These are phyloP conservation scores for Borealophlyctis nickersoniae DNA, from an alignment of 192 early-diverging fungal genomes.

Conservation along the genomic window DNA sequence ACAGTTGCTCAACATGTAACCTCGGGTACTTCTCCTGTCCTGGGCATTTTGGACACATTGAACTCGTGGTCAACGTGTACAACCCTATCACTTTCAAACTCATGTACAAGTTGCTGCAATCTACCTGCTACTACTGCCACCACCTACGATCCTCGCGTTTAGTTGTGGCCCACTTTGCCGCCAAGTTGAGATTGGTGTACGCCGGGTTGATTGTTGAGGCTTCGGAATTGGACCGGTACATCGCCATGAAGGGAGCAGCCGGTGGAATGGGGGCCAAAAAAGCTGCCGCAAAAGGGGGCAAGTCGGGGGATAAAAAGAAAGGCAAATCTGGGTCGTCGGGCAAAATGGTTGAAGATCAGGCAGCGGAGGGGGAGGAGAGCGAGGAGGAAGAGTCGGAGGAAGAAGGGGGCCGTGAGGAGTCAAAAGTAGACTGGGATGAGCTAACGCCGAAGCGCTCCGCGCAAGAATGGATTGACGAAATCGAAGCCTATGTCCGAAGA, in stretches of 20 bases:
- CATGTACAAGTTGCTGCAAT: conserved; percentile 82
- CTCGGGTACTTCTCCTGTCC: conserved; percentile 81
- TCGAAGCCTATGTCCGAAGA: conserved; percentile 61
- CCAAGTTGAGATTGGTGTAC: conserved; percentile 82
- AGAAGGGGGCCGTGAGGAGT: conserved; percentile 34
- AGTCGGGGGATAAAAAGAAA: conserved; percentile 18
- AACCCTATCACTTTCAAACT: conserved; percentile 94
- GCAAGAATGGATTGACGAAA: conserved; percentile 58
- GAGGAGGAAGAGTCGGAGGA: conserved; percentile 39
- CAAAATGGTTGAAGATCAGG: conserved; percentile 33
- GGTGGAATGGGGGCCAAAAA: neutral
- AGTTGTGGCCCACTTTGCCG: conserved; percentile 63
- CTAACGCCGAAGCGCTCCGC: conserved; percentile 46
- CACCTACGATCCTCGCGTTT: conserved; percentile 62
- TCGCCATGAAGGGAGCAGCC: conserved; percentile 13
- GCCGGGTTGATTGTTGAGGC: conserved; percentile 85
- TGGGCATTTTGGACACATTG: conserved; percentile 97
- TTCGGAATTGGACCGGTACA: conserved; percentile 69
- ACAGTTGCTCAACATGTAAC: conserved; percentile 81
- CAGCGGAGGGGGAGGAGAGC: conserved; percentile 32
- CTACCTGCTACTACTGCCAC: conserved; percentile 89
- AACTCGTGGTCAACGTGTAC: conserved; percentile 80
- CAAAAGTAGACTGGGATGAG: conserved; percentile 40
- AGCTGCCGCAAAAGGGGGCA: conserved; percentile 16
- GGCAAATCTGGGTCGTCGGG: no score